Evolutionary conservation across 208 protist species (phyloP), one percentile per base, ranked within the genome.

Genomic region (Novymonas esmeraldas): DNA sequence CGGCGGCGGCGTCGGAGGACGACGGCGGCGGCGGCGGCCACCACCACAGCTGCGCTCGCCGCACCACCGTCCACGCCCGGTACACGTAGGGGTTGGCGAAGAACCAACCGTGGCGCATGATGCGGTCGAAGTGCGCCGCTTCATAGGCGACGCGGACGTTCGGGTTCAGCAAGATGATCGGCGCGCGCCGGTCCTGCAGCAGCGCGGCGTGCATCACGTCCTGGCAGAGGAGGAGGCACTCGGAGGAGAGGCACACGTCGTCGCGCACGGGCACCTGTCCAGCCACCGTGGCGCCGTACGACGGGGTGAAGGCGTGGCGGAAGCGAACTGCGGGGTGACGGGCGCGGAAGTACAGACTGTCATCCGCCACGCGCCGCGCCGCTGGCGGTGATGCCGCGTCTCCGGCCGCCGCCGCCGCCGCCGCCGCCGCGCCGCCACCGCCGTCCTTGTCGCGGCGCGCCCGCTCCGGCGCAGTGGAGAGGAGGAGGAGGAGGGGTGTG

Each of bases 121-220:
- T 31, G 22, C 72, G 73, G n/a, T 74, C 44, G 46, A 92, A 85
- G 71, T 89, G 58, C 0, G 50, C 64, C 0, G 58, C 39, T 46
- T 85, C 82, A 74, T 94, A 94, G 14, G 79, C 83, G 3, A 94
- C 74, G 22, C 73, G 60, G 24, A 94, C 83, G 51, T 78, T 65
- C 7, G 88, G 88, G 64, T 94, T 94, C 45, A 94, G 84, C 10
- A 94, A 61, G 31, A 94, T 84, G 24, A 90, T 38, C 0, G 88
- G 82, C 28, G 62, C 60, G 4, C 85, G 76, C 0, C 33, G 24
- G 9, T 89, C 73, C 10, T 71, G 73, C 42, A 86, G 42, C 20
- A 89, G 38, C 22, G 76, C 78, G 0, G 73, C 79, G 4, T 92
- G 82, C 69, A 82, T 71, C 5, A 92, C 63, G 60, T 90, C 88